These are phyloP conservation scores for Rosa hybrid DNA, from an alignment of 331 rosid species.

Conservation along the genomic window DNA sequence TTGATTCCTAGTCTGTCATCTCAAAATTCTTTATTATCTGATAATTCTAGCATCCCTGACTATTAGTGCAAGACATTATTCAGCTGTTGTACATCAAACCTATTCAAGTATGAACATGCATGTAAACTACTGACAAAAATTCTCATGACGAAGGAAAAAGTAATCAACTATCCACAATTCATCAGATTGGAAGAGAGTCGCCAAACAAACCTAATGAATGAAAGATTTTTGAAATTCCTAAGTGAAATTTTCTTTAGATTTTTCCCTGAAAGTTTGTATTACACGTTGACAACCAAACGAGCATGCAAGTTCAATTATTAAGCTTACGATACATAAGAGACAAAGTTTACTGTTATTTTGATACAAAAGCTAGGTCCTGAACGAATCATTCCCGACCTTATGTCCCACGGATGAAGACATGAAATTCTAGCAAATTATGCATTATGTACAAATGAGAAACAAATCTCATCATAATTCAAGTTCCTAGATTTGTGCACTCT, in stretches of 20 bases:
- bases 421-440: not conserved
- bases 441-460: not conserved
- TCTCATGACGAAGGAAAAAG: not conserved
- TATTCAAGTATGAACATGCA: not conserved
- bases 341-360: not conserved
- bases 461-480: not conserved
- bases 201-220: not conserved
- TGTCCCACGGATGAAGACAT: not conserved
- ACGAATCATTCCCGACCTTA: not conserved
- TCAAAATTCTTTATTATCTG: not conserved
- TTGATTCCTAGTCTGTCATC: not conserved
- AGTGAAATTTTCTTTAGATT: not conserved
- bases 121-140: not conserved
- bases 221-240: not conserved
- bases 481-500: not conserved
- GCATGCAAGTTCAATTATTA: not conserved
- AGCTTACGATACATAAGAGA: not conserved
- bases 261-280: not conserved
- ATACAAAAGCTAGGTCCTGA: not conserved
- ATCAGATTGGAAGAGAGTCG: not conserved
- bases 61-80: not conserved
- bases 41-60: not conserved
- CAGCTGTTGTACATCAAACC: not conserved
- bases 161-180: not conserved
- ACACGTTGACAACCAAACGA: not conserved